A percentile compares a stretch with the other conserved stretches of the same genome.
Conservation (phyloP, 2,329 filamentous ascomycete genomes). For the Claviceps pusilla region DNA sequence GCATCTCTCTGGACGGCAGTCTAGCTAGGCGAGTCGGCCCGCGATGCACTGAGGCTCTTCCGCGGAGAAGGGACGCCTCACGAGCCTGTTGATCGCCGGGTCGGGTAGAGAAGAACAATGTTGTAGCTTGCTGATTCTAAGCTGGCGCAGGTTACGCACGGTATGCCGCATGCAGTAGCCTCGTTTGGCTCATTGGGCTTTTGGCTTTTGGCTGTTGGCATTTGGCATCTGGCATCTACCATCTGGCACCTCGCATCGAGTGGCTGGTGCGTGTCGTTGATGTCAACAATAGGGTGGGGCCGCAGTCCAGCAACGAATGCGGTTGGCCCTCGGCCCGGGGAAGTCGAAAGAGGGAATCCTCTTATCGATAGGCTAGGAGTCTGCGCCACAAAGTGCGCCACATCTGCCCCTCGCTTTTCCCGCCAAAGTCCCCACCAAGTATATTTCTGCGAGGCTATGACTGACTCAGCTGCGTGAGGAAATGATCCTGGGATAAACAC, state of each 20-base stretch:
- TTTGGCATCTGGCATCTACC: neutral
- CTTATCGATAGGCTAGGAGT: neutral
- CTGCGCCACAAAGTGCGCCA: slow-evolving; percentile 2
- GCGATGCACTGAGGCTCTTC: neutral
- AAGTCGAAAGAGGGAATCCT: neutral
- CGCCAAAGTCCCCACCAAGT: neutral
- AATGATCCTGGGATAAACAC: neutral
- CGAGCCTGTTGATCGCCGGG: neutral
- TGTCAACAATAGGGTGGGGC: slow-evolving; percentile 8
- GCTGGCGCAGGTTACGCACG: neutral
- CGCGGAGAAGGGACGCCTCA: neutral
- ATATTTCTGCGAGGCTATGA: slow-evolving; percentile 3
- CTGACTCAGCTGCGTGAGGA: slow-evolving; percentile 2
- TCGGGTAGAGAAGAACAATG: neutral
- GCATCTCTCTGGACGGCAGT: slow-evolving; percentile 17
- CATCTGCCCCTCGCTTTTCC: neutral
- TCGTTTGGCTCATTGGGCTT: neutral
- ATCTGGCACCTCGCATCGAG: neutral
- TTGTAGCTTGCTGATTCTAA: neutral
- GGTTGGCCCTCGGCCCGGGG: neutral
- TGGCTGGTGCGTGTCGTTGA: slow-evolving; percentile 4
- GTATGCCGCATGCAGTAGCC: neutral
- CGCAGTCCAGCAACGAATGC: slow-evolving; percentile 6
- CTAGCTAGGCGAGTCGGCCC: slow-evolving; percentile 5
- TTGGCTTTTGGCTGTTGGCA: neutral